Evolutionary conservation across 2,329 filamentous ascomycete genomes (phyloP), one percentile per base, ranked within the genome.

Genomic region (Teratosphaeria epicoccoides): DNA sequence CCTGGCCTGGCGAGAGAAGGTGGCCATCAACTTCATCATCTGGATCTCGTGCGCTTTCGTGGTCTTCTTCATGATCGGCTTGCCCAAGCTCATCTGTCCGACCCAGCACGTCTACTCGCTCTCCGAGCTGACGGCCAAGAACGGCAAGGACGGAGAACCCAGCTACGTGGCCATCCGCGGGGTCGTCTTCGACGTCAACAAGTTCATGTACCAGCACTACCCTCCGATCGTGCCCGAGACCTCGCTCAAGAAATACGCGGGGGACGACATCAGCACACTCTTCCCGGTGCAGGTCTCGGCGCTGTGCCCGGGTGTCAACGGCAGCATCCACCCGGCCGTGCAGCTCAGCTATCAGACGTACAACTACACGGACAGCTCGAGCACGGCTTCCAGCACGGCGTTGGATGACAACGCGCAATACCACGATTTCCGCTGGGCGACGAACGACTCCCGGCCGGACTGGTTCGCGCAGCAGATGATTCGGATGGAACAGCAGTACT

Each of bases 11-110:
- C 80, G 93, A 65, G 93, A 98, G 69, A 98, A 98, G 76, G 69
- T 98, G 53, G 91, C 93, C 50, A 98, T 98, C 77, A 98, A 98
- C 74, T 77, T 98, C 68, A 79, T 97, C 65, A 98, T 98, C 66
- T 98, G 94, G 93, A 73, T 91, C 52, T 81, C 79, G 66, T 97
- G 91, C 71, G 74, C 73, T 14, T 70, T 87, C 47, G 82, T 87
- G 24, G 79, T 85, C 51, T 98, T 98, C 75, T 86, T 98, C 76
- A 88, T 97, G 72, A 69, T 97, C 55, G 78, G 83, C 51, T 94
- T 98, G 65, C 94, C 94, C 0, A 73, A 77, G 59, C 72, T 97
- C 57, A 88, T 98, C 63, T 98, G 93, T 70, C 93, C 93, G 0
- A 91, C 77, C 20, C 93, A 98, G 67, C 73, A 95, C 63, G 88